Conservation (phyloP, 2,329 filamentous ascomycete genomes). For the Nigrospora oryzae region DNA sequence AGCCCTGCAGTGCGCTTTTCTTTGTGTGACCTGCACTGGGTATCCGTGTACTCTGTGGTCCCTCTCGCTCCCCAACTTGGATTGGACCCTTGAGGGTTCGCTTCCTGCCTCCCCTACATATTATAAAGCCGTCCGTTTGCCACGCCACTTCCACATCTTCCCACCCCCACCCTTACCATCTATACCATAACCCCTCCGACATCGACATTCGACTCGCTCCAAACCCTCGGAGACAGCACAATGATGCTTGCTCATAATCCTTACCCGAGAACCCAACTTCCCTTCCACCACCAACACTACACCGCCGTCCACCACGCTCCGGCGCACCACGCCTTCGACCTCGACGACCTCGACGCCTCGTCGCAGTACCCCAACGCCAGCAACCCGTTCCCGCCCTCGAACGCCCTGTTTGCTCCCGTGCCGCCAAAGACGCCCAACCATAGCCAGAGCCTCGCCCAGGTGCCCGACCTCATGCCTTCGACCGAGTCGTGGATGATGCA, state of each 20-base stretch:
- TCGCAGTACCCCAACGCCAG: neutral
- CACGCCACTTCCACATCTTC: neutral
- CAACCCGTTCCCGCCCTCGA: neutral
- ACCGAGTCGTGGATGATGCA: slow-evolving; percentile 18
- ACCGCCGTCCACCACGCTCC: neutral
- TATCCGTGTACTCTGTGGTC: no score
- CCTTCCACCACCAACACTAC: slow-evolving; percentile 6
- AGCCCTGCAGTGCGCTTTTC: no score
- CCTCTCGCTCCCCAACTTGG: no score
- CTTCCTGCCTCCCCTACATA: neutral
- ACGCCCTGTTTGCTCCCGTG: no score
- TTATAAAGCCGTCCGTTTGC: neutral
- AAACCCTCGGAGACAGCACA: slow-evolving; percentile 7
- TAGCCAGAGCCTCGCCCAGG: slow-evolving; percentile 15
- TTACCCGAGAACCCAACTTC: slow-evolving; percentile 15
- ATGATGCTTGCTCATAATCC: slow-evolving; percentile 22
- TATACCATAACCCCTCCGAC: neutral
- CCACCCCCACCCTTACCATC: slow-evolving; percentile 4
- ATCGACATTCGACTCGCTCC: slow-evolving; percentile 1
- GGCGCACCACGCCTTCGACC: neutral
- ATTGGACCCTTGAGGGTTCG: no score
- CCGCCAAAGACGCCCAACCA: neutral
- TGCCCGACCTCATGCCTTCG: slow-evolving; percentile 22
- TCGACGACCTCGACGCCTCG: neutral
- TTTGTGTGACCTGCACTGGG: no score